These are phyloP conservation scores for Postia placenta DNA, from an alignment of 768 basidiomycete species.

Conservation along the genomic window DNA sequence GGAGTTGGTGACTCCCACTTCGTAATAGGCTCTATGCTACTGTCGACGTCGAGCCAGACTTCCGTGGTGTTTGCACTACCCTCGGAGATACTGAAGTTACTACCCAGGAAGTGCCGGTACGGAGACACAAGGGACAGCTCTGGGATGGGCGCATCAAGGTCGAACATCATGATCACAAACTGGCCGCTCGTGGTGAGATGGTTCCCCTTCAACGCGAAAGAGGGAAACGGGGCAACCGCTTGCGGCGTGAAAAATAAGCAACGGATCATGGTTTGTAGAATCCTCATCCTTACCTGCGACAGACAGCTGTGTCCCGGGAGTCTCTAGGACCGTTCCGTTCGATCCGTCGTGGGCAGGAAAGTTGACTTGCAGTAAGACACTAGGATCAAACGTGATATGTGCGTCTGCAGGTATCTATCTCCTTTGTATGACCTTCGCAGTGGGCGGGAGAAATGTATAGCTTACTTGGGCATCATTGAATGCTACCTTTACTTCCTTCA, in stretches of 20 bases:
- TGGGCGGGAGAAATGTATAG: not conserved
- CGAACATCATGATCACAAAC: constrained; percentile 1
- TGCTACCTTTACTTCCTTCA: not conserved
- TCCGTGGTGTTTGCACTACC: not conserved
- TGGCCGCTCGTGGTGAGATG: not conserved
- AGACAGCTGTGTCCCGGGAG: not conserved
- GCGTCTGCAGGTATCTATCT: not conserved
- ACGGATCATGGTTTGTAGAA: not conserved
- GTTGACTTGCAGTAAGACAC: not conserved
- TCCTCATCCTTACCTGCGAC: not conserved
- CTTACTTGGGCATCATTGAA: not conserved
- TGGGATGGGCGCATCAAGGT: constrained; percentile 2
- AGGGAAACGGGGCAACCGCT: not conserved
- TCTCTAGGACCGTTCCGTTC: not conserved
- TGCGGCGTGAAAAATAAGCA: not conserved
- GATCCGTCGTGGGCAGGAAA: not conserved
- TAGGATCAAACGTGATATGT: not conserved
- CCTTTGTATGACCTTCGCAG: not conserved
- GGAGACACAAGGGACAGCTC: not conserved
- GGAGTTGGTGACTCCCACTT: not conserved
- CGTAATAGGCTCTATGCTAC: not conserved
- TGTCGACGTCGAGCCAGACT: not conserved
- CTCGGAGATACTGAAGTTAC: not conserved
- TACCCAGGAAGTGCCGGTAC: constrained; percentile 1
- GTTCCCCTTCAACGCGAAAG: not conserved